Conservation (phyloP, 208 protist genomes). For the Strigomonas culicis region DNA sequence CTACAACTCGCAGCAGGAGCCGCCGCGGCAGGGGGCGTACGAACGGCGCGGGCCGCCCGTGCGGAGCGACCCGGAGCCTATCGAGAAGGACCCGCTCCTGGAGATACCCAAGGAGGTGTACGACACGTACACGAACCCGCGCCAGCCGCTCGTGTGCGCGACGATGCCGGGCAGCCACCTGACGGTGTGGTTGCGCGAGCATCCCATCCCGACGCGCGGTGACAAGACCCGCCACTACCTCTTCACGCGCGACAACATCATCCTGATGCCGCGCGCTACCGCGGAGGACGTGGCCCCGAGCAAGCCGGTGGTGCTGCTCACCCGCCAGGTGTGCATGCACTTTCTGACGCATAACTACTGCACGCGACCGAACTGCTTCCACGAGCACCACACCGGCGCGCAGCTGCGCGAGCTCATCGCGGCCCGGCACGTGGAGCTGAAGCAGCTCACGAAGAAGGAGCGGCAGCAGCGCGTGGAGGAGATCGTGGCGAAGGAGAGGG, state of each 20-base stretch:
- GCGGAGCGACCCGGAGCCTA: slow-evolving; percentile 52
- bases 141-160: slow-evolving; percentile 59
- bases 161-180: slow-evolving; percentile 79
- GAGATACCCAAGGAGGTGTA: slow-evolving; percentile 60
- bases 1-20: background rate
- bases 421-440: slow-evolving; percentile 63
- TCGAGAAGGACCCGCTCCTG: slow-evolving; percentile 31
- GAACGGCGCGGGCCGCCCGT: slow-evolving; percentile 1
- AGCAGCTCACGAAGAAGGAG: slow-evolving; percentile 76
- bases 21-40: slow-evolving; percentile 12
- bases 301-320: slow-evolving; percentile 87
- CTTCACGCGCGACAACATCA: slow-evolving; percentile 67
- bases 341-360: slow-evolving; percentile 86
- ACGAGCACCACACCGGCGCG: slow-evolving; percentile 77
- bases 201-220: slow-evolving; percentile 35
- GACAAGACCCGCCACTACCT: slow-evolving; percentile 58
- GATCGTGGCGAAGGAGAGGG: slow-evolving; percentile 58
- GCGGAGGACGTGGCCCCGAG: slow-evolving; percentile 59
- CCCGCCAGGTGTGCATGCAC: slow-evolving; percentile 80
- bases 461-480: slow-evolving; percentile 58
- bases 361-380: slow-evolving; percentile 68
- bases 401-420: slow-evolving; percentile 81
- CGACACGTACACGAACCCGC: slow-evolving; percentile 62
- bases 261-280: slow-evolving; percentile 79
- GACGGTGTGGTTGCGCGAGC: slow-evolving; percentile 81